Base-by-base conservation (phyloP, 2,329 filamentous ascomycete genomes). In the Xylaria sp. region DNA sequence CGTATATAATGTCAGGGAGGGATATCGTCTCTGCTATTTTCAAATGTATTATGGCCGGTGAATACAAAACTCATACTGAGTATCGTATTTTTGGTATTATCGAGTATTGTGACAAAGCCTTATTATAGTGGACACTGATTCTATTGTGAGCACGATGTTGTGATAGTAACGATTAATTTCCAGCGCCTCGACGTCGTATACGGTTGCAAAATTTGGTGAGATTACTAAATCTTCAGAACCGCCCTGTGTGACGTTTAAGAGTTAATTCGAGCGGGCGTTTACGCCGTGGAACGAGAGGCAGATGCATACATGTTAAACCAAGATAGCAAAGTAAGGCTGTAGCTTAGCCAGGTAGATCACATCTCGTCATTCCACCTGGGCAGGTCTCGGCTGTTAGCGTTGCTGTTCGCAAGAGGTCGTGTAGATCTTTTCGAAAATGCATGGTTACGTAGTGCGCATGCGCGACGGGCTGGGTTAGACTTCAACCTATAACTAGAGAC, bases 371-470 rank as follows among this genome's bases (percentile, higher is more conserved):
- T 37, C 44, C 44, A 58, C 28, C 37, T 32, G 13, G 20, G 32
- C 15, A 15, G 20, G 56, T 23, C 54, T 39, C 20, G 48, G 39
- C 12, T 32, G n/a, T 12, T 20, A 37, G 25, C 13, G 32, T 51
- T 25, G 55, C 7, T 20, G 46, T 18, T 12, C 23, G 8, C 5
- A 15, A 23, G 15, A 25, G 59, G 44, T 12, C 59, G 48, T 46
- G 51, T 46, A 56, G 56, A 61, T 56, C 66, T 6, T 46, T 44
- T 52, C 25, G 13, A n/a, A 2, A 48, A 25, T 6, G 46, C 37
- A 48, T 37, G 32, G 62, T 65, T 65, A 65, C 66, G 66, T 65
- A 65, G 66, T 62, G 51, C n/a, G 62, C 57, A 20, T 41, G 13
- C 13, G 5, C 41, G 41, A 18, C 41, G 41, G 41, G 41, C 3